Evolutionary conservation across 139 green algal genomes (phyloP).

Genomic region (Medakamo hakoo): DNA sequence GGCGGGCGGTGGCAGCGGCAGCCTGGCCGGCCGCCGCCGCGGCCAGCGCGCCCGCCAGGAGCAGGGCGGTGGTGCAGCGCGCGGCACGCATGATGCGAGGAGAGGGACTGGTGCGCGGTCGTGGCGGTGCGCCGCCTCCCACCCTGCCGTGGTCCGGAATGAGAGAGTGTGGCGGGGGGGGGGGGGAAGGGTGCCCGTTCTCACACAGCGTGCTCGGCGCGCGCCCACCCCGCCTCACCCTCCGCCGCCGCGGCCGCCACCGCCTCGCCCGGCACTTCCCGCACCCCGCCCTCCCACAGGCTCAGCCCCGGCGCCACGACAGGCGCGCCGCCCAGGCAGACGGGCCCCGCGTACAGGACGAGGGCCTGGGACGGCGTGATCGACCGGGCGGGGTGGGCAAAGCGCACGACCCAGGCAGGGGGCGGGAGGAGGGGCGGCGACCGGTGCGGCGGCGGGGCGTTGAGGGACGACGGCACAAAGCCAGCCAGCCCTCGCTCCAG

Average conservation of each 20-base stretch:
- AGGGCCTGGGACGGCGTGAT: slow-evolving; percentile 53
- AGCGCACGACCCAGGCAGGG: slow-evolving; percentile 18
- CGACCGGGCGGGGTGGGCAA: slow-evolving; percentile 24
- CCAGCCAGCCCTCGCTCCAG: background rate
- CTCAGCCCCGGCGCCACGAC: slow-evolving; percentile 24
- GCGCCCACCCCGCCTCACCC: background rate
- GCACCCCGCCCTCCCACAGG: slow-evolving; percentile 15
- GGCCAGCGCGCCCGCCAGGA: too few species aligned
- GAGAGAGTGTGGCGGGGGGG: too few species aligned
- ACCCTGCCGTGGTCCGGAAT: too few species aligned
- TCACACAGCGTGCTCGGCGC: too few species aligned
- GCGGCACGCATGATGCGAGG: too few species aligned
- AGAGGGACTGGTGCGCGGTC: too few species aligned
- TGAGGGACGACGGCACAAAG: background rate
- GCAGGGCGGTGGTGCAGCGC: too few species aligned
- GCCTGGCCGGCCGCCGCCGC: too few species aligned
- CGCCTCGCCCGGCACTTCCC: background rate
- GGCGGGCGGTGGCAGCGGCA: too few species aligned
- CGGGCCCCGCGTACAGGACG: slow-evolving; percentile 57
- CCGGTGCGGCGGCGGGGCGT: background rate
- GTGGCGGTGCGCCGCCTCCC: too few species aligned
- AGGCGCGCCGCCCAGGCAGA: slow-evolving; percentile 37
- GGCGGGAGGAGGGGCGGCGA: background rate
- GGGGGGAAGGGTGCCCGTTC: too few species aligned
- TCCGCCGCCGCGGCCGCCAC: background rate